Evolutionary conservation across 805 yeast genomes (phyloP), one percentile per base, ranked within the genome.

Genomic region (Kuraishia cidri): DNA sequence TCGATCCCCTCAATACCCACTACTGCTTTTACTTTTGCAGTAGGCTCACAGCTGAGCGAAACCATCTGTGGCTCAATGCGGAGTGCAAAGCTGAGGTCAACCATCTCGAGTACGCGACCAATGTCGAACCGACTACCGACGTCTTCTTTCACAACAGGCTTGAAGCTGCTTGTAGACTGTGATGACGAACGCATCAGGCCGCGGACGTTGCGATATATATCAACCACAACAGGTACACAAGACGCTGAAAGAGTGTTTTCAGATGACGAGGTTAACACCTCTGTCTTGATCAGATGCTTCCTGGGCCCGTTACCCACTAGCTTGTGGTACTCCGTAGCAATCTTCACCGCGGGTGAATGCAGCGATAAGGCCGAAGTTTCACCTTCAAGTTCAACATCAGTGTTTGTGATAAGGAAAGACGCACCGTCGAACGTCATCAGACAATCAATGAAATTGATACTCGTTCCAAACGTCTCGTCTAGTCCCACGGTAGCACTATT

Each of bases 1-100:
- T 66, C 70, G n/a, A 85, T 16, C 0, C 80, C 78, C 14, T 76
- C 80, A 15, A 79, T 68, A 6, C 86, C 81, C 11, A 86, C 78
- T 23, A 81, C 72, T 0, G 97, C 94, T 24, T 86, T 87, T 2
- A 92, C 92, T 48, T 84, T 86, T 0, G 97, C 97, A 12, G 79
- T 79, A 1, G 98, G 98, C 39, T 84, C 90, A 65, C 98, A 92
- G 43, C 94, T 82, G 33, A 92, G 60, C 3, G 81, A 70, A 15
- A 92, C 50, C 28, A 70, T 72, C 50, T 92, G 98, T 22, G 77
- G 71, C 14, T 75, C 87, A 33, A 88, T 69, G 26, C 69, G 63
- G 5, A 88, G 41, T 1, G 80, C 75, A 34, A 82, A 54, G 32
- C 73, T 14, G 9, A 21, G 17, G n/a, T 31, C 31, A 25, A 13